A percentile compares a stretch with the other conserved stretches of the same genome.
Conservation (phyloP, 1,284 basidiomycete genomes). For the Limonomyces culmigenus region DNA sequence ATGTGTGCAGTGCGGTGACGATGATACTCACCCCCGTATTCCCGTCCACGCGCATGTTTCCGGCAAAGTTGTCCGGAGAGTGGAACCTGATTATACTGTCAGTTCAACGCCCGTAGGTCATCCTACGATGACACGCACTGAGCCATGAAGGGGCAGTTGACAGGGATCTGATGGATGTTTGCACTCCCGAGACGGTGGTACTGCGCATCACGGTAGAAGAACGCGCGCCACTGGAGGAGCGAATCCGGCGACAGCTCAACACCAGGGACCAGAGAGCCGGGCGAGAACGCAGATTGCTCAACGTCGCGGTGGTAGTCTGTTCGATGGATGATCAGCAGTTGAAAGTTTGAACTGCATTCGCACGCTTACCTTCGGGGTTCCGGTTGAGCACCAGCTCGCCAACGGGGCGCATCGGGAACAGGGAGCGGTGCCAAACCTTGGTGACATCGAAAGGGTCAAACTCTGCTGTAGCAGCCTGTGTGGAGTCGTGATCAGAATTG, state of each 20-base stretch:
- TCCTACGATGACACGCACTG: background rate
- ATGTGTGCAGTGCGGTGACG: no score
- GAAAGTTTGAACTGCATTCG: background rate
- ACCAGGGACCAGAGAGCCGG: constrained; percentile 2
- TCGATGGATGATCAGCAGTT: background rate
- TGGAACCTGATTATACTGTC: no score
- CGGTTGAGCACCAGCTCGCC: constrained; percentile 15
- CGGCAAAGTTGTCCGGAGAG: no score
- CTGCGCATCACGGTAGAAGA: constrained; percentile 13
- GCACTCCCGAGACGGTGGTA: constrained; percentile 1
- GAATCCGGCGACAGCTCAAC: constrained; percentile 18
- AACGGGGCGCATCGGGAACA: constrained; percentile 17
- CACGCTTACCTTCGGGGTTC: constrained; percentile 10
- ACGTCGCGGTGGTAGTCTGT: constrained; percentile 8
- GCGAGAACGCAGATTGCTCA: constrained; percentile 6
- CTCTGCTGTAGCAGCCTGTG: constrained; percentile 9
- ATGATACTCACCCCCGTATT: no score
- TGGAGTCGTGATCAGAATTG: no score
- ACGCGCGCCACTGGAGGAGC: constrained; percentile 19
- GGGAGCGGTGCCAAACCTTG: constrained; percentile 12
- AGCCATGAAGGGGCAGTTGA: constrained; percentile 1
- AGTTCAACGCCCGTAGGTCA: no score
- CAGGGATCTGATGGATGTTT: constrained; percentile 1
- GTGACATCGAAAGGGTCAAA: constrained; percentile 19
- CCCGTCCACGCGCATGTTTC: no score